phyloP scores from a whole-genome alignment of 305 asterid species.

The Coffea humblotiana region DNA sequence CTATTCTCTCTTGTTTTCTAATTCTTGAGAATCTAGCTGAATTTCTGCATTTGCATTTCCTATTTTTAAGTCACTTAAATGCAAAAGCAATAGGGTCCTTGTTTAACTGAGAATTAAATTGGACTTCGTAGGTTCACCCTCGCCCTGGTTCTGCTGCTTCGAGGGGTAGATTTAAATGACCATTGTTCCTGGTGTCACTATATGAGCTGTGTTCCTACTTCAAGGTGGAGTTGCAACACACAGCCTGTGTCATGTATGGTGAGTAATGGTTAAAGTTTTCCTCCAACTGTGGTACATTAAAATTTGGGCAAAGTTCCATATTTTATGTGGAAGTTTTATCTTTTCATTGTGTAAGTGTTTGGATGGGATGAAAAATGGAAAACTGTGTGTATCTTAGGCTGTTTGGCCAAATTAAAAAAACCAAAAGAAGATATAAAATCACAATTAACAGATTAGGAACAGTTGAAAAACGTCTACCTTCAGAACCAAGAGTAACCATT shows the following conservation, averaged over 20 bases:
- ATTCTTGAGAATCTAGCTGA: neutral
- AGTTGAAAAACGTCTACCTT: too few relatives aligned
- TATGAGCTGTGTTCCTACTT: constrained; percentile 48
- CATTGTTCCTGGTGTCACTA: constrained; percentile 55
- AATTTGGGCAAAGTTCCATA: neutral
- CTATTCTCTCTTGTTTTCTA: neutral
- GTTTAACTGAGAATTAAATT: neutral
- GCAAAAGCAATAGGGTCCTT: neutral
- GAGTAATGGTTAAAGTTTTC: constrained; percentile 8
- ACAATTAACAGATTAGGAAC: too few relatives aligned
- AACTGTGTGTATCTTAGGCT: too few relatives aligned
- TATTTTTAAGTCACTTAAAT: neutral
- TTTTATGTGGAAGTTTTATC: neutral
- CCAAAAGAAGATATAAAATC: too few relatives aligned
- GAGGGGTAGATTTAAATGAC: constrained; percentile 45
- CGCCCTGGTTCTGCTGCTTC: constrained; percentile 42
- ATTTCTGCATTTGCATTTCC: neutral
- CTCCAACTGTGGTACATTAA: neutral
- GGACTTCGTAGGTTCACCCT: constrained; percentile 27
- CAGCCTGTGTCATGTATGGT: constrained; percentile 40
- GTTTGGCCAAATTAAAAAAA: too few relatives aligned
- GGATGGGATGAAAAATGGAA: neutral
- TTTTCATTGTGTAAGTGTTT: neutral
- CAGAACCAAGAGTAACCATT: too few relatives aligned
- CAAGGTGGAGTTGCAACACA: constrained; percentile 46